Conservation (phyloP, 108 stramenopile species). For the Discostella pseudostelligera region DNA sequence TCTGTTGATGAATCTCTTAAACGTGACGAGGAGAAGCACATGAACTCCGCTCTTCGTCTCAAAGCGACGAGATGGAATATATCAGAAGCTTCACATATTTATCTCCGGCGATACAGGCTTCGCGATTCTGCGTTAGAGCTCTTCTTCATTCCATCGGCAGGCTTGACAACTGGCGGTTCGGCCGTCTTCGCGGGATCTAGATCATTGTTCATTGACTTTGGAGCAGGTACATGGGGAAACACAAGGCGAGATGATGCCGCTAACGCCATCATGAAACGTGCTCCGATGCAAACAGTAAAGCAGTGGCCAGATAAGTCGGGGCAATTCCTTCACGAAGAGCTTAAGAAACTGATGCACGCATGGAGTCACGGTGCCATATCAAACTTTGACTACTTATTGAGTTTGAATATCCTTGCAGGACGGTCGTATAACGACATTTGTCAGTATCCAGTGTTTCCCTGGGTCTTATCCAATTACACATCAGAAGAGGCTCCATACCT, state of each 20-base stretch:
- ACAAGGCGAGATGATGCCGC: constrained; percentile 83
- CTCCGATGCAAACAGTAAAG: constrained; percentile 85
- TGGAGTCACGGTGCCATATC: constrained; percentile 90
- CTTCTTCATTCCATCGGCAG: constrained; percentile 92
- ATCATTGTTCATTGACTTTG: constrained; percentile 93
- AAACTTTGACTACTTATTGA: constrained; percentile 97
- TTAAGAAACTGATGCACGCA: constrained; percentile 78
- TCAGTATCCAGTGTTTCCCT: constrained; percentile 99
- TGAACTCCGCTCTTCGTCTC: constrained; percentile 68
- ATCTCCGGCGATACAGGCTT: constrained; percentile 89
- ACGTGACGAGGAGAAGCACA: constrained; percentile 49
- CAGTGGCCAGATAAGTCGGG: constrained; percentile 85
- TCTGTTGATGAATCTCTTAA: constrained; percentile 35
- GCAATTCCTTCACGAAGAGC: constrained; percentile 84
- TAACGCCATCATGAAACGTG: constrained; percentile 79
- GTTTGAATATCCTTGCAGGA: constrained; percentile 94
- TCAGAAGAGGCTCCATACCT: constrained; percentile 90
- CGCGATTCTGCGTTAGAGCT: constrained; percentile 94
- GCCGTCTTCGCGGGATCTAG: constrained; percentile 72
- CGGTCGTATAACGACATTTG: constrained; percentile 95
- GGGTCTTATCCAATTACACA: constrained; percentile 94
- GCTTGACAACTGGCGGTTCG: constrained; percentile 69
- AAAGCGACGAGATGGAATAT: constrained; percentile 91
- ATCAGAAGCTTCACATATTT: constrained; percentile 86
- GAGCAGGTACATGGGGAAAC: constrained; percentile 79